Base-by-base conservation (phyloP, 345 rosid genomes). In the Microcos paniculata region DNA sequence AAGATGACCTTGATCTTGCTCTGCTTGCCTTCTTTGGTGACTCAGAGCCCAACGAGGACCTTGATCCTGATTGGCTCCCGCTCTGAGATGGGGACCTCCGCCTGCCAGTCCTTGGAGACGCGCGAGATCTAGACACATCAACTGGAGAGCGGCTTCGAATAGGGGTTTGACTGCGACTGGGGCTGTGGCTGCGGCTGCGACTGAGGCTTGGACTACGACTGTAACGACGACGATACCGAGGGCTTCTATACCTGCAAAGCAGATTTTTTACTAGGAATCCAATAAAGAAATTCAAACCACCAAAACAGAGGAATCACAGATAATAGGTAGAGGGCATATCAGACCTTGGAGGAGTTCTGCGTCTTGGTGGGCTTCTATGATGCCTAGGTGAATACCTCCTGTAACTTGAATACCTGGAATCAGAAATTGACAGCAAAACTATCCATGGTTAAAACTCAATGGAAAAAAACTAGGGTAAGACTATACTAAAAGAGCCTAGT, bases 341-440 rank as follows among this genome's bases (percentile, higher is more conserved):
- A 58, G 16, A 95, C 99, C 99, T 93, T 24, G 86, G 94, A 72
- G 99, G 94, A 76, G 93, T 87, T 85, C 97, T 90, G 84, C 89
- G 91, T 78, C 97, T 88, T 58, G 85, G 85, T 30, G 96, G 96
- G 78, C 95, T 92, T 78, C 97, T 86, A 73, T 62, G 90, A n/a
- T 94, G 97, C 88, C 96, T 85, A 8, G 99, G 98, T 3, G 99
- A 96, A 80, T 79, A 89, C 85, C 99, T 88, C 76, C 94, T 82
- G 86, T 85, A 88, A 76, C 86, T 83, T 72, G 90, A 73, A 77
- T 80, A 93, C 76, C 98, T 96, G 79, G 61, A 78, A 55, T 69
- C 23, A 69, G 38, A 8, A 49, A 9, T 42, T 28, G 76, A 55
- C 67, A 67, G 73, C 12, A 72, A n/a, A 51, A 49, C 30, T 52